phyloP scores from a whole-genome alignment of 345 rosid genomes.

The Rhodomyrtus tomentosa region DNA sequence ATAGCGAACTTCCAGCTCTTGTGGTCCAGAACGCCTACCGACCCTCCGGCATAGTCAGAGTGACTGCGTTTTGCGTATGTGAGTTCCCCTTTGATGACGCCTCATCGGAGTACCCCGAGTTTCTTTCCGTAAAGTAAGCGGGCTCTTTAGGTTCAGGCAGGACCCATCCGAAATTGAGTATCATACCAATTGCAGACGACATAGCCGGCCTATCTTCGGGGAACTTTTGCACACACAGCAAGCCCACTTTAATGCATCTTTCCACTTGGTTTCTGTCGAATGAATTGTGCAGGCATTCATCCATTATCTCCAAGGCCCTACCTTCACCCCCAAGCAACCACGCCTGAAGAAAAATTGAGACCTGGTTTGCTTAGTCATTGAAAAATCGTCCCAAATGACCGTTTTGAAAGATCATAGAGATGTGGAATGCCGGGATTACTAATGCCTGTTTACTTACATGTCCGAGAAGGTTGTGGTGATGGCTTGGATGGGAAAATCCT shows the following conservation, averaged over 20 bases:
- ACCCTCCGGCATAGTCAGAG: background rate
- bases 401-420: background rate
- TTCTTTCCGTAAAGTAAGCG: background rate
- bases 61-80: background rate
- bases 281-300: background rate
- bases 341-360: conserved; percentile 2
- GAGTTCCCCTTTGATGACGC: background rate
- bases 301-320: background rate
- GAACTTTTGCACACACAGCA: background rate
- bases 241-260: background rate
- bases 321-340: conserved; percentile 13
- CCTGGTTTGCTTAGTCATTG: background rate
- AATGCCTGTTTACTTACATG: background rate
- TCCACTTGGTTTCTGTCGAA: background rate
- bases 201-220: background rate
- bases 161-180: background rate
- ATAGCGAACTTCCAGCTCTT: too few species aligned
- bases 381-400: background rate
- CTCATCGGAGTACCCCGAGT: background rate
- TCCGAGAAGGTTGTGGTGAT: conserved; percentile 7
- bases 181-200: background rate
- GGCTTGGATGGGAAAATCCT: conserved; percentile 21
- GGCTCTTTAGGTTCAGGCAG: background rate
- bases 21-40: background rate
- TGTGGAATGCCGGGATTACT: background rate